Conservation (phyloP, 495 filamentous ascomycete genomes). For the Podospora comata region DNA sequence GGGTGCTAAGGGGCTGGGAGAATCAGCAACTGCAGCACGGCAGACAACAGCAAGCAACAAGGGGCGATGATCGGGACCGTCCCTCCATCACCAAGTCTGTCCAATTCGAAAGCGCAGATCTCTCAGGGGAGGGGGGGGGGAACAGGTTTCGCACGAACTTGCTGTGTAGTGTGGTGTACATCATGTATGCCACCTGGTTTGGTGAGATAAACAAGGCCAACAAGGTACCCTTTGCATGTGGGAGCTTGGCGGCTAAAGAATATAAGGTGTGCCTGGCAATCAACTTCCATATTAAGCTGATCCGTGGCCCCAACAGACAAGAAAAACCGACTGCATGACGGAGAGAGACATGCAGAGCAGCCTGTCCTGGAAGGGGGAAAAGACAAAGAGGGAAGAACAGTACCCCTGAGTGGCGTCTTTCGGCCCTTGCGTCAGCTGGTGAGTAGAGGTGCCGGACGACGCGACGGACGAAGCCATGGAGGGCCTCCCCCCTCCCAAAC, state of each 20-base stretch:
- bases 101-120: conserved; percentile 5
- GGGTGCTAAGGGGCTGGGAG: neutral
- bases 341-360: neutral
- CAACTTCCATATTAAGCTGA: conserved; percentile 19
- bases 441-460: neutral
- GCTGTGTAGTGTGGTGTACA: neutral
- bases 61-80: conserved; percentile 2
- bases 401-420: conserved; percentile 3
- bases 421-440: conserved; percentile 1
- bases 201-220: conserved; percentile 2
- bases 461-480: neutral
- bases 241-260: conserved; percentile 26
- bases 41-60: neutral
- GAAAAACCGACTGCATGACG: neutral
- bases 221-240: conserved; percentile 8
- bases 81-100: conserved; percentile 3
- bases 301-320: neutral
- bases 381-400: neutral
- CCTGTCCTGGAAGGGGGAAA: neutral
- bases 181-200: neutral
- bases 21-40: neutral
- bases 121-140: conserved; percentile 1
- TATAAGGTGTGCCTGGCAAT: conserved; percentile 24
- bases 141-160: conserved; percentile 11
- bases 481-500: neutral